Evolutionary conservation across 1,284 basidiomycete species (phyloP), one percentile per base, ranked within the genome.

Genomic region (Trichosporon ovoides): DNA sequence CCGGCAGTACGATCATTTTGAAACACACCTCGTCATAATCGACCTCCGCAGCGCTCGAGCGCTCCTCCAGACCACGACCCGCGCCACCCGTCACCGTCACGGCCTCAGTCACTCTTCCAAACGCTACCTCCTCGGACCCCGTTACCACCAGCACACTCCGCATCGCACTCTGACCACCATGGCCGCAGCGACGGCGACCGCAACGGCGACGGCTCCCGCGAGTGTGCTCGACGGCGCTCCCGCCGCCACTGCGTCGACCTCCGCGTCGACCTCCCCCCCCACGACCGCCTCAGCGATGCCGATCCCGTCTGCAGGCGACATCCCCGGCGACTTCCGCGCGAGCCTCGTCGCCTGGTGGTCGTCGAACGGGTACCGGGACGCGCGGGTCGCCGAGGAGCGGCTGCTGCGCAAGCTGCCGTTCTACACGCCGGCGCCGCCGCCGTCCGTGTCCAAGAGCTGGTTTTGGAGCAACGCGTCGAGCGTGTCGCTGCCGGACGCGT

Each of bases 341-440:
- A 71, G 69, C 7, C 57, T 76, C 11, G 55, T 67, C 0, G 72
- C 73, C 35, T 76, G 74, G 74, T 76, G 74, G 74, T 63, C 67
- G 35, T 71, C 69, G 13, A 68, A 67, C 13, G 70, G 69, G 3
- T 74, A 74, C 62, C 66, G 67, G 38, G 72, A 73, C 56, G 71
- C 70, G 2, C 54, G 73, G 10, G 40, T 66, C 11, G 72, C 72
- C 34, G 74, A 76, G 59, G 74, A 76, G 54, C 55, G 74, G 11
- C 61, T 76, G 13, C 59, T 76, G 11, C 59, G 72, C 19, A 64
- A 71, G 5, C 62, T 76, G 64, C 38, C 63, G 19, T 64, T 66
- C 61, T 74, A 68, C 57, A 55, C 16, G 28, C 58, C 48, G 6
- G 35, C 40, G 20, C 63, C 37, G 11, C 59, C 53, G 7, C 43